Base-by-base conservation (phyloP, 2,329 filamentous ascomycete genomes). In the Leptographium wingfieldii region DNA sequence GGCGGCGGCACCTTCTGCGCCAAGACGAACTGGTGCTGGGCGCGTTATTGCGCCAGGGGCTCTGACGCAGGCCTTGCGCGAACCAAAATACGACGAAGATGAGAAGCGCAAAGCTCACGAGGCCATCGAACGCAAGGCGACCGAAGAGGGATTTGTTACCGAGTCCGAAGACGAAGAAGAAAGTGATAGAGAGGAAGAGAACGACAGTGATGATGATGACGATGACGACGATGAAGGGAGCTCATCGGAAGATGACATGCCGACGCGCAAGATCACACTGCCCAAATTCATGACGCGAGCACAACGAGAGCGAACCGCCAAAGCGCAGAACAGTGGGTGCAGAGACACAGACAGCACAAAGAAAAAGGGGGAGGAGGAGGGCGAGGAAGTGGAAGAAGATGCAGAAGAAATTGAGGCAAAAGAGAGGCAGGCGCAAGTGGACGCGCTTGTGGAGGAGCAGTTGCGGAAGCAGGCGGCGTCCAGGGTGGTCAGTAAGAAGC, bases 371-470 rank as follows among this genome's bases (percentile, higher is more conserved):
- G 51, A 58, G 66, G 57, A 48, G 4, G 35, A 10, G 38, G 69
- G 63, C 3, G 69, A 70, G 27, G 70, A 72, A 14, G 74, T 76
- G 19, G 70, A 72, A 14, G 74, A 76, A 19, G 58, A 48, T 5
- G 63, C 76, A 67, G 66, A 70, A 52, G 72, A 75, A 55, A 67
- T 71, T 5, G 73, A 71, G 3, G 80, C 77, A 2, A 81, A 80
- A 60, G 83, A 79, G 1, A 80, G 83, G 43, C 84, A 86, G 69
- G 85, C 87, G 48, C 83, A 86, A 61, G 83, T 87, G 14, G 87
- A 96, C 70, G 85, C 82, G 60, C 76, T 97, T 11, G 84, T 99
- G 16, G 90, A 96, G 69, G 90, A 92, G 66, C 91, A 97, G 69
- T 84, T 97, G 52, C 85, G 88, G 67, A 89, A 88, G 65, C 87